These are phyloP conservation scores for Saccharomycopsis fermentans DNA, from an alignment of 805 yeast genomes.

Conservation along the genomic window DNA sequence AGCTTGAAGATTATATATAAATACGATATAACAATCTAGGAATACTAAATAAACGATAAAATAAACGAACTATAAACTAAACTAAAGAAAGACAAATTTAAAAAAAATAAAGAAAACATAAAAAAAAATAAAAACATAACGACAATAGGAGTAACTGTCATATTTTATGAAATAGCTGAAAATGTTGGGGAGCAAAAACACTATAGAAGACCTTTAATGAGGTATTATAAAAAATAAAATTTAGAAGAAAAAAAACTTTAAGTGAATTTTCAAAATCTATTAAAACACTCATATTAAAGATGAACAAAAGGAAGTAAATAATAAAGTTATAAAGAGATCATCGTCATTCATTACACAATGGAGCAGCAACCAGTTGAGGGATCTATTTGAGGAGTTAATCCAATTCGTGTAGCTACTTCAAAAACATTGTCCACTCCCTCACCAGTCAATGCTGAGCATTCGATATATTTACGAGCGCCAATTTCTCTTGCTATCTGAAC, in stretches of 20 bases:
- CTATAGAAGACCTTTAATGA: no score
- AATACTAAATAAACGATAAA: no score
- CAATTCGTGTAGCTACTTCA: conserved; percentile 69
- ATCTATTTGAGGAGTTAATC: conserved; percentile 36
- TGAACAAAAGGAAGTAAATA: not conserved
- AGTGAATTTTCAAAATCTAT: not conserved
- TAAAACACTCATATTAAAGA: not conserved
- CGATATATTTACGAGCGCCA: conserved; percentile 76
- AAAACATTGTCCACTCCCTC: conserved; percentile 93
- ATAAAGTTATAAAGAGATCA: not conserved
- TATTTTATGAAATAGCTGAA: no score
- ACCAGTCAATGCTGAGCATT: conserved; percentile 86
- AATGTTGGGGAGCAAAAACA: not conserved
- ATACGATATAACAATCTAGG: no score
- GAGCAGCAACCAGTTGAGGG: conserved; percentile 36
- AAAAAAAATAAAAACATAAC: not conserved
- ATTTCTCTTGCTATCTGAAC: conserved; percentile 63
- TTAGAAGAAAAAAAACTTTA: not conserved
- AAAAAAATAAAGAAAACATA: not conserved
- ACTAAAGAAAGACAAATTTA: not conserved
- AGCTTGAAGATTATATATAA: no score
- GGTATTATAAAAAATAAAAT: not conserved
- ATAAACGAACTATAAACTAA: not conserved
- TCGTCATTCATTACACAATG: conserved; percentile 20
- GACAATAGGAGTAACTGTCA: not conserved